Evolutionary conservation across 371 early-diverging fungal species (phyloP), one percentile per base, ranked within the genome.

Genomic region (Mortierella sp.): DNA sequence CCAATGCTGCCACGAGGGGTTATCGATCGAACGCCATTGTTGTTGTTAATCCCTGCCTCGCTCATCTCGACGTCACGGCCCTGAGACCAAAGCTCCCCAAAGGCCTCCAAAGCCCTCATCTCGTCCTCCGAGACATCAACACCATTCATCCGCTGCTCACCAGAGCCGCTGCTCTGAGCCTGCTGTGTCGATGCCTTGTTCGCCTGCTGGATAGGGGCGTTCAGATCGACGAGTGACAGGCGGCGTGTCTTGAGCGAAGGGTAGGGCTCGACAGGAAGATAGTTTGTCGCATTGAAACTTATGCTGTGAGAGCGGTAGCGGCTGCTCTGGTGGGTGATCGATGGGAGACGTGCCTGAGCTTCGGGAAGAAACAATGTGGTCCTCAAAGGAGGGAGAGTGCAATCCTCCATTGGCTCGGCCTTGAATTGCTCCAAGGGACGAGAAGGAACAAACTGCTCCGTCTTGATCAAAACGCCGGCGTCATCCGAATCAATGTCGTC

Each of bases 51-150:
- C 31, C 63, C 63, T 63, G 63, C 63, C 47, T 70, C 68, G 11
- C 10, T 73, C 80, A 80, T 72, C 68, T 83, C 83, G 28, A 83
- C 77, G 60, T 76, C 82, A 14, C 86, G 73, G 8, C 86, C 86
- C 28, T 81, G 82, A 9, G 86, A 86, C 86, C 86, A 86, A 11
- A 86, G 80, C 60, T 86, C 80, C 28, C 86, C 86, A 75, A 86
- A 86, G 21, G 86, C 86, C 72, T 86, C 82, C 24, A 86, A 73
- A 0, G 86, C 86, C 47, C 82, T 80, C 63, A 86, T 78, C 78
- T 86, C 86, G 42, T 86, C 86, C 58, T 82, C 82, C 0, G 86
- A 86, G 4, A 86, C 86, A 26, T 82, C 82, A 5, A 86, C 86
- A 5, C 81, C 79, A 13, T 57, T 65, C 74, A 65, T 31, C 42